Percentiles rank a stretch among this genome's conserved stretches.
These are phyloP conservation scores for Backusella luteola DNA, from an alignment of 192 early-diverging fungal species.

Conservation along the genomic window DNA sequence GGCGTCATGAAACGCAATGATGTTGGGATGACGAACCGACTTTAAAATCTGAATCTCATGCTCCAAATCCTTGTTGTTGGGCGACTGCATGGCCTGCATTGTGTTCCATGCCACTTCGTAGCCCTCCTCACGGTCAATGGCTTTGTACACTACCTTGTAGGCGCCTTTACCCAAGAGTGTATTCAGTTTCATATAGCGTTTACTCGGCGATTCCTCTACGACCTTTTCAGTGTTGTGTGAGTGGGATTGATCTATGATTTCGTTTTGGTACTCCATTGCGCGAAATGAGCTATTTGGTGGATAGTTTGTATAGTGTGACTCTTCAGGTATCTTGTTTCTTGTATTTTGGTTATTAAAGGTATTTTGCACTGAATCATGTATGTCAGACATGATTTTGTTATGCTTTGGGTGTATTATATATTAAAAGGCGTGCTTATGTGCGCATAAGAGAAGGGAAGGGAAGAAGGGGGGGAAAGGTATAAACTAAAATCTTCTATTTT, in stretches of 20 bases:
- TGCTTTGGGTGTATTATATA: not conserved
- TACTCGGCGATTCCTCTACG: conserved; percentile 52
- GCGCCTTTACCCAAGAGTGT: conserved; percentile 78
- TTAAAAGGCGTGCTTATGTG: not conserved
- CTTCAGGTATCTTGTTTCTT: not conserved
- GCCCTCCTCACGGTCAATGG: conserved; percentile 84
- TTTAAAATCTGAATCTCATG: conserved; percentile 71
- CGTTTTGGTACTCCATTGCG: conserved; percentile 26
- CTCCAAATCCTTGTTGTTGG: conserved; percentile 33
- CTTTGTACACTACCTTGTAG: conserved; percentile 32
- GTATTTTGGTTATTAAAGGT: not conserved
- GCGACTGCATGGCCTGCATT: conserved; percentile 18
- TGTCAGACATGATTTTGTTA: not conserved
- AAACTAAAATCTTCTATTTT: not conserved
- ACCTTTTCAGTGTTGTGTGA: conserved; percentile 51
- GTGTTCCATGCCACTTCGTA: conserved; percentile 91
- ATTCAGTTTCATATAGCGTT: conserved; percentile 54
- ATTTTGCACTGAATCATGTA: conserved; percentile 1
- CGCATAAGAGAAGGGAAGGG: not conserved
- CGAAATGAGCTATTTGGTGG: not conserved
- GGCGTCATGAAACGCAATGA: conserved; percentile 72
- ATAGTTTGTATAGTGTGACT: conserved; percentile 5
- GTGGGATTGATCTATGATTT: conserved; percentile 52
- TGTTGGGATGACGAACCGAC: conserved; percentile 76
- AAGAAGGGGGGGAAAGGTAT: not conserved